phyloP scores from a whole-genome alignment of 2,329 filamentous ascomycete genomes.

The Ascochyta clinopodiicola region DNA sequence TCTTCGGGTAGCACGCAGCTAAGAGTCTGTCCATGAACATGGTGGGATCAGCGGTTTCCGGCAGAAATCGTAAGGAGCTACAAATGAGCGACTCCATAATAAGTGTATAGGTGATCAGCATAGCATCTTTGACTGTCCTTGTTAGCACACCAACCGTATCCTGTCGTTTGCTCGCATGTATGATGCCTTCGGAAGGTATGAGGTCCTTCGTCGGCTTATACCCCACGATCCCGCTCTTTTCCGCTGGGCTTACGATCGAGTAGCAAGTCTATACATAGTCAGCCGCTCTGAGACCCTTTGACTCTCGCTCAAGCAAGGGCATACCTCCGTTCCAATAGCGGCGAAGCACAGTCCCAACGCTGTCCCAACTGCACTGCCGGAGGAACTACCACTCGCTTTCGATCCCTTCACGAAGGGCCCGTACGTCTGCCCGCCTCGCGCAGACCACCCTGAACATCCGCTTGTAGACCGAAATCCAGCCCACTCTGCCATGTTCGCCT shows the following conservation, averaged over 20 bases:
- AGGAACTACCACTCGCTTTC: slow-evolving; percentile 67
- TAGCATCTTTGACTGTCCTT: slow-evolving; percentile 59
- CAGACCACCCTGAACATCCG: slow-evolving; percentile 65
- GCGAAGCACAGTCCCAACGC: slow-evolving; percentile 64
- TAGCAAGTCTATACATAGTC: slow-evolving; percentile 11
- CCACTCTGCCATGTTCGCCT: slow-evolving; percentile 68
- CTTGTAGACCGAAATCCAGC: slow-evolving; percentile 64
- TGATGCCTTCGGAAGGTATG: slow-evolving; percentile 63
- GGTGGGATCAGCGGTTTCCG: too few relatives aligned
- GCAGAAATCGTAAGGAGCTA: background rate
- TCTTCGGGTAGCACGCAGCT: background rate
- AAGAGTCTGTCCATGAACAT: background rate
- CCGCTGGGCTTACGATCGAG: slow-evolving; percentile 24
- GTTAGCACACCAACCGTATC: slow-evolving; percentile 61
- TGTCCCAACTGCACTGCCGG: slow-evolving; percentile 64
- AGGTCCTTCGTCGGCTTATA: slow-evolving; percentile 53
- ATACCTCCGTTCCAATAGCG: slow-evolving; percentile 61
- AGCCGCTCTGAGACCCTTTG: too few relatives aligned
- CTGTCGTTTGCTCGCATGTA: slow-evolving; percentile 63
- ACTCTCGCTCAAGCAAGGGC: too few relatives aligned
- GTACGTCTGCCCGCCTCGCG: slow-evolving; percentile 65
- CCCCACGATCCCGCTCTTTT: slow-evolving; percentile 24
- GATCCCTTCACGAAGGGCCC: slow-evolving; percentile 64
- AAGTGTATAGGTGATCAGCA: slow-evolving; percentile 45
- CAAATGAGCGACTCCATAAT: slow-evolving; percentile 40